Percentiles rank a stretch among this genome's conserved stretches.
phyloP scores from a whole-genome alignment of 805 yeast genomes.

The Wickerhamiella kazuoi region DNA sequence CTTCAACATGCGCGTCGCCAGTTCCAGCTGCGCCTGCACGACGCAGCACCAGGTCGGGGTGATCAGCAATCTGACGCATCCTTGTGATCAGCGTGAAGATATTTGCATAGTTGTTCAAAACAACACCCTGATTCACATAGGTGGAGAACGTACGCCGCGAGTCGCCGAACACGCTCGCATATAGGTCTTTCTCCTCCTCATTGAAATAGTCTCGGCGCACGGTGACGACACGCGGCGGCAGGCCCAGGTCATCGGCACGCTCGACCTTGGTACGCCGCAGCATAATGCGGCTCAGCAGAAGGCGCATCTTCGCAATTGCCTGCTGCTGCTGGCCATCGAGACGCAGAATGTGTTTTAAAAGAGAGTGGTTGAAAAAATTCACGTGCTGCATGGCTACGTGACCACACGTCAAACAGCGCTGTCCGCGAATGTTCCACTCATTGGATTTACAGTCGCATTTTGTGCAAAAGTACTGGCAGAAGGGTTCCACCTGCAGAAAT shows the following conservation, averaged over 20 bases:
- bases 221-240: constrained; percentile 90
- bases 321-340: constrained; percentile 61
- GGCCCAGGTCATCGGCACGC: constrained; percentile 91
- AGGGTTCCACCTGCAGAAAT: constrained; percentile 69
- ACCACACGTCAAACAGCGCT: constrained; percentile 72
- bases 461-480: constrained; percentile 81
- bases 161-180: constrained; percentile 73
- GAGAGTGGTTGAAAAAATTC: constrained; percentile 86
- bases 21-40: constrained; percentile 25
- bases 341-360: constrained; percentile 84
- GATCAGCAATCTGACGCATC: constrained; percentile 97
- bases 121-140: constrained; percentile 91
- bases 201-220: constrained; percentile 76
- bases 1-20: constrained; percentile 27
- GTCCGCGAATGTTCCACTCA: constrained; percentile 76
- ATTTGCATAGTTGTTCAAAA: constrained; percentile 88
- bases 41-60: constrained; percentile 84
- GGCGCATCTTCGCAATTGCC: constrained; percentile 62
- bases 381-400: constrained; percentile 92
- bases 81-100: constrained; percentile 89
- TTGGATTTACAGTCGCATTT: constrained; percentile 69
- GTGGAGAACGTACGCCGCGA: constrained; percentile 76
- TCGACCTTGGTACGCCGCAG: constrained; percentile 87
- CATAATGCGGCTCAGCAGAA: constrained; percentile 65
- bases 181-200: constrained; percentile 87